A percentile compares a stretch with the other conserved stretches of the same genome.
phyloP scores from a whole-genome alignment of 78 protist species.

The Dictyostelium firmibasis region DNA sequence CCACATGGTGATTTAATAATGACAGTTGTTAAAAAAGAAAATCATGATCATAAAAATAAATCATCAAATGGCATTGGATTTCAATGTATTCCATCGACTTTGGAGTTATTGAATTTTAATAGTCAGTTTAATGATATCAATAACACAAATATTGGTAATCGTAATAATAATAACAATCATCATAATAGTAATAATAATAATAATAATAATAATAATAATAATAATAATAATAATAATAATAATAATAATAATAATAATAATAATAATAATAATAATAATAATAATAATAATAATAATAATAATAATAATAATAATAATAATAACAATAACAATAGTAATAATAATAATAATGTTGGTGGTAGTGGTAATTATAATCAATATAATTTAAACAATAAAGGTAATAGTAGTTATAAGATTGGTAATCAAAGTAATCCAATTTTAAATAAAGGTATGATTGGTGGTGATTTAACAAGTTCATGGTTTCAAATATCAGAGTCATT shows the following conservation, averaged over 20 bases:
- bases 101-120: neutral
- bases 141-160: neutral
- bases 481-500: conserved; percentile 16
- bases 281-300: neutral
- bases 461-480: conserved; percentile 29
- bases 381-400: neutral
- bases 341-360: no score
- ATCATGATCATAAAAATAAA: conserved; percentile 15
- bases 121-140: neutral
- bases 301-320: neutral
- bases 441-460: conserved; percentile 21
- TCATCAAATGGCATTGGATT: conserved; percentile 56
- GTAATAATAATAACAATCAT: neutral
- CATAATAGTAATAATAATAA: no score
- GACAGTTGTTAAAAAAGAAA: conserved; percentile 35
- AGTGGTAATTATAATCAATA: neutral
- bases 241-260: no score
- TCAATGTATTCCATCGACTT: conserved; percentile 21
- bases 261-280: neutral
- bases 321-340: neutral
- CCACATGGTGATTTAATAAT: conserved; percentile 64
- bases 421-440: neutral
- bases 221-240: no score
- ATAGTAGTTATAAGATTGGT: neutral
- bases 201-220: no score